Percentiles rank a stretch among this genome's conserved stretches.
These are phyloP conservation scores for Calcarisporium arbuscula DNA, from an alignment of 2,329 filamentous ascomycete species.

Conservation along the genomic window DNA sequence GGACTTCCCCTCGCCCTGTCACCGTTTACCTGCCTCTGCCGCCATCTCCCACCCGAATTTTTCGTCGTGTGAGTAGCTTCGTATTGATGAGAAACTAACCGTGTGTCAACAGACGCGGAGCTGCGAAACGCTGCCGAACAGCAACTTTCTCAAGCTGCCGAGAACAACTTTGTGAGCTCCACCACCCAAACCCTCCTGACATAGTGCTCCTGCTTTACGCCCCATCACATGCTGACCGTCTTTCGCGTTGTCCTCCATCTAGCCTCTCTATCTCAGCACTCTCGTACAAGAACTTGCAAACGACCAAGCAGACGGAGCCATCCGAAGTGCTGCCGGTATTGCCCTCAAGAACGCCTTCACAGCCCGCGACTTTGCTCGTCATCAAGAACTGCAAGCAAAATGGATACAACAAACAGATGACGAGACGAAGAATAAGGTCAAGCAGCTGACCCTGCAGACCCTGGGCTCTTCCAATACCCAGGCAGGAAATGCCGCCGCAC, in stretches of 20 bases:
- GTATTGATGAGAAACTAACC: constrained; percentile 22
- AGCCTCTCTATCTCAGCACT: constrained; percentile 89
- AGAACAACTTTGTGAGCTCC: constrained; percentile 81
- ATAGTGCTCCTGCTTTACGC: constrained; percentile 7
- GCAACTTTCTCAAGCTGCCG: constrained; percentile 86
- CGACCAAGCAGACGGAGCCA: constrained; percentile 73
- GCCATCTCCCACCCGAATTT: constrained; percentile 1
- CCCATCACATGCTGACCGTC: constrained; percentile 17
- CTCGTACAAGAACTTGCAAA: constrained; percentile 93
- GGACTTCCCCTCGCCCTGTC: constrained; percentile 5
- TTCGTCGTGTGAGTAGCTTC: constrained; percentile 1
- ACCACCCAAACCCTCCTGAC: constrained; percentile 14
- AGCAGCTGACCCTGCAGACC: constrained; percentile 84
- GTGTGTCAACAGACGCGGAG: constrained; percentile 64
- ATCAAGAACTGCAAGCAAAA: constrained; percentile 87
- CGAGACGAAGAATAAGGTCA: constrained; percentile 80
- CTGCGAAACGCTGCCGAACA: constrained; percentile 89
- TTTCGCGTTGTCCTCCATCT: constrained; percentile 9
- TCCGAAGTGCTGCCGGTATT: constrained; percentile 90
- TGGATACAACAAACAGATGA: constrained; percentile 81
- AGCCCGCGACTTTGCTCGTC: constrained; percentile 78
- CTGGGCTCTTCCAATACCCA: constrained; percentile 72
- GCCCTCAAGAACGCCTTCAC: constrained; percentile 98
- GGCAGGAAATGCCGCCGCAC: constrained; percentile 83
- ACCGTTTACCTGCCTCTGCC: constrained; percentile 8